Evolutionary conservation across 768 basidiomycete genomes (phyloP).

Genomic region (Xerocomus spinulosus): DNA sequence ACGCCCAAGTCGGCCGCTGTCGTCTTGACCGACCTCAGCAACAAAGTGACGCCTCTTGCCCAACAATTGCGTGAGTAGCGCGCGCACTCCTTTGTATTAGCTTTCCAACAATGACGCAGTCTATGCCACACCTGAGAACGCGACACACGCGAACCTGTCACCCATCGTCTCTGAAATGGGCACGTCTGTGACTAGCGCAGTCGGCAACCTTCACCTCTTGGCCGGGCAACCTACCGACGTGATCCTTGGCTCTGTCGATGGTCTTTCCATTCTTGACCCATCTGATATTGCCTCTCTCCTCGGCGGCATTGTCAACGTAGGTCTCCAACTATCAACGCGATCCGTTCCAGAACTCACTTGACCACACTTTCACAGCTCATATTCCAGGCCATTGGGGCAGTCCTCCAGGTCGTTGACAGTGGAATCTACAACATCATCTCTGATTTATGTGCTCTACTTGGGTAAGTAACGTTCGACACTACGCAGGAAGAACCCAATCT

Average conservation of each 20-base stretch:
- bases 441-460: background rate
- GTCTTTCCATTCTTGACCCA: background rate
- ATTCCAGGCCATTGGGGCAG: background rate
- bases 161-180: conserved; percentile 7
- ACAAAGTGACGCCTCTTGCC: conserved; percentile 5
- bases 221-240: background rate
- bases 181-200: conserved; percentile 3
- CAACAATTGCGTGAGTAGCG: conserved; percentile 8
- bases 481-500: background rate
- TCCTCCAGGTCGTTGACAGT: conserved; percentile 8
- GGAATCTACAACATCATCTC: background rate
- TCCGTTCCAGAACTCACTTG: background rate
- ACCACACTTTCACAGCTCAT: conserved; percentile 6
- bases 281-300: conserved; percentile 9
- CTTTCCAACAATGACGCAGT: conserved; percentile 1
- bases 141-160: conserved; percentile 5
- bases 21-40: conserved; percentile 2
- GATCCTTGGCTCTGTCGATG: conserved; percentile 8
- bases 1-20: conserved; percentile 2
- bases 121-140: conserved; percentile 9
- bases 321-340: background rate
- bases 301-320: background rate
- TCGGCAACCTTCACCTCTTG: conserved; percentile 3
- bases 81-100: background rate
- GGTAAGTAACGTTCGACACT: background rate